Evolutionary conservation across 306 rosid genomes (phyloP).

Genomic region (Vigna mungo): DNA sequence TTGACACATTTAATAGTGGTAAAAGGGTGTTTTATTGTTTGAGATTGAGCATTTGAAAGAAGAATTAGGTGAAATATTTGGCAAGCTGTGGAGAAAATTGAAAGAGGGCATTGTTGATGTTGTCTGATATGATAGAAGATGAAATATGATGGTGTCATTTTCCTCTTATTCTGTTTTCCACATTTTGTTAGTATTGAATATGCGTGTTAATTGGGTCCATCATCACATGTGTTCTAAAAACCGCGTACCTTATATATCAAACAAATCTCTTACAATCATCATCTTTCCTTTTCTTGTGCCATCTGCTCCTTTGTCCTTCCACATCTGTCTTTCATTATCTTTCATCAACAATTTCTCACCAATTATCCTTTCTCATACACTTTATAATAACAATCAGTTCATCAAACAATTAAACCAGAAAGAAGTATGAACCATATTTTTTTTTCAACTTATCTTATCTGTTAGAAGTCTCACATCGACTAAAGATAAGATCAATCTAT

Average conservation of each 20-base stretch:
- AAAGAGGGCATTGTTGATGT: background rate
- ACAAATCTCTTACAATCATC: conserved; percentile 44
- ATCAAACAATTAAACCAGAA: no score
- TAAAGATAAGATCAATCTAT: no score
- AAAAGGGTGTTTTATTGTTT: background rate
- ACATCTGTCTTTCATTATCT: conserved; percentile 26
- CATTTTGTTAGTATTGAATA: conserved; percentile 38
- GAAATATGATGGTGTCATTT: conserved; percentile 42
- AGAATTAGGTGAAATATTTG: conserved; percentile 16
- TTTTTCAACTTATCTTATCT: no score
- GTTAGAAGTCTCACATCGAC: no score
- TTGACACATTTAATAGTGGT: background rate
- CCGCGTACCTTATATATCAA: conserved; percentile 22
- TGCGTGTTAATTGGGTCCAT: conserved; percentile 43
- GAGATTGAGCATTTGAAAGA: conserved; percentile 14
- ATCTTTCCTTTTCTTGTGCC: conserved; percentile 27
- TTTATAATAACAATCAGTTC: no score
- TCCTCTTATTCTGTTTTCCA: conserved; percentile 36
- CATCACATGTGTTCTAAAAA: conserved; percentile 44
- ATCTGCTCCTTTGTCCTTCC: conserved; percentile 24
- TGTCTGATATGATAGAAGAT: conserved; percentile 38
- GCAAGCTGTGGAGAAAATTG: conserved; percentile 40
- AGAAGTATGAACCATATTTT: no score
- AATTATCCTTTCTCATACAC: background rate
- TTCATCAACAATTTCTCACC: background rate